phyloP scores from a whole-genome alignment of 2,329 filamentous ascomycete species.

The Pseudogymnoascus sp. region DNA sequence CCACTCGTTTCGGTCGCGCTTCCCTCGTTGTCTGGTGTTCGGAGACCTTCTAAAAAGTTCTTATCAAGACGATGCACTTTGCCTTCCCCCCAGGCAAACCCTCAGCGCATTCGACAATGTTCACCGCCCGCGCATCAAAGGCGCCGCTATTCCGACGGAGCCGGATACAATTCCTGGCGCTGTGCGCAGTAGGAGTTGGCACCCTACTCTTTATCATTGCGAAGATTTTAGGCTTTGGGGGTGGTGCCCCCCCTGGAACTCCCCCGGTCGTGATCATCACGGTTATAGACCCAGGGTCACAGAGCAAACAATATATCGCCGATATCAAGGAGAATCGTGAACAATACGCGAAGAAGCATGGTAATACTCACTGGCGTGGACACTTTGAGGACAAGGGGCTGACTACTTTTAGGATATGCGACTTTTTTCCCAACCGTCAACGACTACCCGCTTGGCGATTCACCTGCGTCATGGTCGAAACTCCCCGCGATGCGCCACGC shows the following conservation, averaged over 20 bases:
- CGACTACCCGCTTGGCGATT: conserved; percentile 61
- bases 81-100: conserved; percentile 79
- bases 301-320: conserved; percentile 58
- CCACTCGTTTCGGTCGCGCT: conserved; percentile 11
- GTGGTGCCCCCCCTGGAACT: conserved; percentile 40
- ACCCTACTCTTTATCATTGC: conserved; percentile 53
- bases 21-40: background rate
- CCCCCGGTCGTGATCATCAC: conserved; percentile 73
- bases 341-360: conserved; percentile 77
- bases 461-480: conserved; percentile 60
- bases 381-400: conserved; percentile 10
- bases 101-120: conserved; percentile 61
- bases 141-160: conserved; percentile 49
- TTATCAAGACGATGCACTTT: conserved; percentile 62
- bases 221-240: conserved; percentile 20
- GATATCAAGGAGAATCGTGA: conserved; percentile 74
- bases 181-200: conserved; percentile 31
- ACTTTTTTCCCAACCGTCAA: conserved; percentile 71
- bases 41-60: background rate
- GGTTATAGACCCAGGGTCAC: conserved; percentile 56
- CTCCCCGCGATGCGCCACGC: conserved; percentile 85
- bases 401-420: conserved; percentile 58
- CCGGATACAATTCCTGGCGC: conserved; percentile 49
- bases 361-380: conserved; percentile 40
- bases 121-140: conserved; percentile 51